phyloP scores from a whole-genome alignment of 495 filamentous ascomycete species.

The Letharia lupina region DNA sequence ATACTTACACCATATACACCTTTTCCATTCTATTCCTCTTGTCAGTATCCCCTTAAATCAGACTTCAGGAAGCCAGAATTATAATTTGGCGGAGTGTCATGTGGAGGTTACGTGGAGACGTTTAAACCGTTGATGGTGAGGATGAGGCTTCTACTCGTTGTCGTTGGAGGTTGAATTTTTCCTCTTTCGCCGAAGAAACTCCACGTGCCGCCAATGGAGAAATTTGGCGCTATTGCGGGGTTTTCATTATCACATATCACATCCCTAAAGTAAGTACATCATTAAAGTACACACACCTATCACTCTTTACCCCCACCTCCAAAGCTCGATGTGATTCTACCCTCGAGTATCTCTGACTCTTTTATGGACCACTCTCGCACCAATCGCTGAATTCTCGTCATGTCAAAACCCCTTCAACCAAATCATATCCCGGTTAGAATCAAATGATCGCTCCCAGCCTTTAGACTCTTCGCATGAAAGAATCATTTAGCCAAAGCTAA shows the following conservation, averaged over 20 bases:
- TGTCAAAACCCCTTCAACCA: neutral
- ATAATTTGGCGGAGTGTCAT: neutral
- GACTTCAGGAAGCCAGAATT: neutral
- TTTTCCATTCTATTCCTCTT: neutral
- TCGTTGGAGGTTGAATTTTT: conserved; percentile 2
- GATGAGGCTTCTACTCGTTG: neutral
- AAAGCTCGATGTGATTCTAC: neutral
- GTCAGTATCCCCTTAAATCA: neutral
- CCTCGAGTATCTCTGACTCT: neutral
- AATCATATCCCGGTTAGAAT: neutral
- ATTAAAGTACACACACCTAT: neutral
- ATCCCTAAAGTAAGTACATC: too few species aligned
- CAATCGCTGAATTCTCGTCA: too few species aligned
- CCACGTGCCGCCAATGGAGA: neutral
- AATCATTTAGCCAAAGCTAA: neutral
- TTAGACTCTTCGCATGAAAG: neutral
- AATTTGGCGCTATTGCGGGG: neutral
- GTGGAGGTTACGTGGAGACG: neutral
- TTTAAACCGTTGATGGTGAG: neutral
- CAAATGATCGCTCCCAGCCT: neutral
- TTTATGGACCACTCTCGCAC: neutral
- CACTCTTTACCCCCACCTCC: neutral
- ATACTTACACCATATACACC: neutral
- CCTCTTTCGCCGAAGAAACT: conserved; percentile 2
- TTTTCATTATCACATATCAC: neutral